phyloP scores from a whole-genome alignment of 2,329 filamentous ascomycete species.

The Ophiostoma sp. region DNA sequence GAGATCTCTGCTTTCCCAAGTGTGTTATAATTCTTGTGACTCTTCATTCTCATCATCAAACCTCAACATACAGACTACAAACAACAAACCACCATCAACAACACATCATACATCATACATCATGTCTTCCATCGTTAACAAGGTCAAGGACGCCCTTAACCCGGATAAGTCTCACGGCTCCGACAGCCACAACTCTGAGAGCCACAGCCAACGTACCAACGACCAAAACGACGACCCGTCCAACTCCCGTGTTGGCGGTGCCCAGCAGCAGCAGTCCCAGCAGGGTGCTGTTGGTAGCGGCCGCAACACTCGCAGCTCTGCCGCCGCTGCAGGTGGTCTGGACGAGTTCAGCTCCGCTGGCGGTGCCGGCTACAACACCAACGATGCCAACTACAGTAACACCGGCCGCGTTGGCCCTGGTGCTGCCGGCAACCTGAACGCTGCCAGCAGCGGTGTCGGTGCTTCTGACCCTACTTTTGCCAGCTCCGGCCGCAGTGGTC shows the following conservation, averaged over 20 bases:
- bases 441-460: not conserved
- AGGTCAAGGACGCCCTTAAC: constrained; percentile 52
- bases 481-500: constrained; percentile 10
- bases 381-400: constrained; percentile 40
- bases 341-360: constrained; percentile 37
- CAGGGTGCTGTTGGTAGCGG: constrained; percentile 10
- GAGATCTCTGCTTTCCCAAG: not conserved
- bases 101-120: constrained; percentile 30
- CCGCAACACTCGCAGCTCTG: constrained; percentile 24
- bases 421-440: constrained; percentile 1
- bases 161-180: constrained; percentile 29
- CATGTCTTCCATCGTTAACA: constrained; percentile 55
- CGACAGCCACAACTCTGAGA: not conserved
- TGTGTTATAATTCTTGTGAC: not conserved
- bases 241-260: constrained; percentile 23
- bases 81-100: not conserved
- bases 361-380: constrained; percentile 20
- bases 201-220: constrained; percentile 10
- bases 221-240: constrained; percentile 27
- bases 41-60: not conserved
- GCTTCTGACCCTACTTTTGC: not conserved
- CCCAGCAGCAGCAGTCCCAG: constrained; percentile 14
- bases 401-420: constrained; percentile 27
- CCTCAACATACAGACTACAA: not conserved
- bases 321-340: not conserved